Conservation (phyloP, 2,329 filamentous ascomycete genomes). For the Xylariales sp. region DNA sequence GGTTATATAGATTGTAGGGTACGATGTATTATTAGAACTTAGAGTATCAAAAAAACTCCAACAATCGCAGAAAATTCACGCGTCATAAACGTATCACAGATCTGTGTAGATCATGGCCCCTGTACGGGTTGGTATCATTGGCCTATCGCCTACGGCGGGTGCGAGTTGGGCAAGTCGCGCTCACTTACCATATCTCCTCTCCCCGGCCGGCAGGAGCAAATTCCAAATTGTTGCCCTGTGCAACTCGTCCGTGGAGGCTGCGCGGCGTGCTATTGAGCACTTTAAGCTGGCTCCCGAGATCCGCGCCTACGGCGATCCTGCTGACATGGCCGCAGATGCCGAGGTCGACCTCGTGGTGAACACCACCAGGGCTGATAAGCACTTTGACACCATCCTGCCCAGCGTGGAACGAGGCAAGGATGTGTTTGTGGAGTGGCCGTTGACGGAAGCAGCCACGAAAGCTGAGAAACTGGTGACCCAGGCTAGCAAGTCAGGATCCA, state of each 20-base stretch:
- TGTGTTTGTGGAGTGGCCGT: slow-evolving; percentile 53
- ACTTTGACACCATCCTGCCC: slow-evolving; percentile 38
- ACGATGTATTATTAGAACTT: no score
- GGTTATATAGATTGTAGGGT: no score
- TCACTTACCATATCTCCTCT: slow-evolving; percentile 55
- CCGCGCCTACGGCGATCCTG: slow-evolving; percentile 43
- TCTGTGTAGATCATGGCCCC: slow-evolving; percentile 42
- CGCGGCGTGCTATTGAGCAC: slow-evolving; percentile 33
- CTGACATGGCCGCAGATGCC: slow-evolving; percentile 40
- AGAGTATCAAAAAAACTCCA: no score
- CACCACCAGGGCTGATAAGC: slow-evolving; percentile 46
- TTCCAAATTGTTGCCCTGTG: slow-evolving; percentile 46
- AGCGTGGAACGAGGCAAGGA: slow-evolving; percentile 45
- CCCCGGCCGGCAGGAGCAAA: slow-evolving; percentile 31
- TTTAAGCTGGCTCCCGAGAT: slow-evolving; percentile 35
- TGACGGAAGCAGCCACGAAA: slow-evolving; percentile 36
- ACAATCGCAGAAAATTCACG: no score
- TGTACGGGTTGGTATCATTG: slow-evolving; percentile 50
- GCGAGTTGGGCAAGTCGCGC: slow-evolving; percentile 49
- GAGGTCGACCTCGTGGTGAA: slow-evolving; percentile 50
- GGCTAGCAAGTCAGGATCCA: slow-evolving; percentile 23
- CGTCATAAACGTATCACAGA: no score
- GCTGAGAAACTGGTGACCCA: slow-evolving; percentile 33
- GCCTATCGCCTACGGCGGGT: slow-evolving; percentile 45
- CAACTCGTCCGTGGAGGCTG: slow-evolving; percentile 41